Evolutionary conservation across 441 rosid species (phyloP).

Genomic region (Daphne laureola): DNA sequence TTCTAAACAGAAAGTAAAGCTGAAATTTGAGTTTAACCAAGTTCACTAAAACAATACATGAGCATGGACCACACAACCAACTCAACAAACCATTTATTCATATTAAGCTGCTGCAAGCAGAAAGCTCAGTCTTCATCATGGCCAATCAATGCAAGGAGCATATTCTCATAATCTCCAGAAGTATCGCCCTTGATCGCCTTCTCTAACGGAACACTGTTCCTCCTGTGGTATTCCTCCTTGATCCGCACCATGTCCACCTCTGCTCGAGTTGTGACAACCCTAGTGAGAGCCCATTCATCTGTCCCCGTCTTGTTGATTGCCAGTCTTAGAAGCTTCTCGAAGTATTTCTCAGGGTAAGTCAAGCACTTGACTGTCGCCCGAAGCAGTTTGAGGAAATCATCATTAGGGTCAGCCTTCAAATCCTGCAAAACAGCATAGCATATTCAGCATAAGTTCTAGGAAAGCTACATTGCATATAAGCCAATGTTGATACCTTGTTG

Average conservation of each 20-base stretch:
- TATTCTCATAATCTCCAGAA: slow-evolving; percentile 73
- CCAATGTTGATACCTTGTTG: slow-evolving; percentile 39
- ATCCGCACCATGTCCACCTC: slow-evolving; percentile 77
- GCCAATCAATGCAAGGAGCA: slow-evolving; percentile 80
- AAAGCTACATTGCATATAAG: not conserved
- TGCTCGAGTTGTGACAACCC: slow-evolving; percentile 72
- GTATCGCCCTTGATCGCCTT: slow-evolving; percentile 62
- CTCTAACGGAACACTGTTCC: slow-evolving; percentile 69
- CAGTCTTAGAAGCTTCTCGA: slow-evolving; percentile 59
- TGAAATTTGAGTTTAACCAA: not conserved
- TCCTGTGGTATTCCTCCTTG: slow-evolving; percentile 62
- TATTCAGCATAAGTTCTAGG: slow-evolving; percentile 1
- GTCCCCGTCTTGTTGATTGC: slow-evolving; percentile 71
- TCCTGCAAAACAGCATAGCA: slow-evolving; percentile 32
- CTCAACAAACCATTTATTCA: slow-evolving; percentile 6
- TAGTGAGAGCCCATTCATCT: slow-evolving; percentile 74
- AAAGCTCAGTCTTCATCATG: slow-evolving; percentile 40
- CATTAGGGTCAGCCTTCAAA: slow-evolving; percentile 59
- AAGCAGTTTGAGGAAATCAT: slow-evolving; percentile 58
- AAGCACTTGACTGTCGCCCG: slow-evolving; percentile 71
- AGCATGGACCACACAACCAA: not conserved
- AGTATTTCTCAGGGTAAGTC: slow-evolving; percentile 82
- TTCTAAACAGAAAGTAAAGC: no score
- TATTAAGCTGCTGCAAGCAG: not conserved
- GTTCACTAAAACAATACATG: not conserved